These are phyloP conservation scores for Kondoa malvinella DNA, from an alignment of 768 basidiomycete species.

Conservation along the genomic window DNA sequence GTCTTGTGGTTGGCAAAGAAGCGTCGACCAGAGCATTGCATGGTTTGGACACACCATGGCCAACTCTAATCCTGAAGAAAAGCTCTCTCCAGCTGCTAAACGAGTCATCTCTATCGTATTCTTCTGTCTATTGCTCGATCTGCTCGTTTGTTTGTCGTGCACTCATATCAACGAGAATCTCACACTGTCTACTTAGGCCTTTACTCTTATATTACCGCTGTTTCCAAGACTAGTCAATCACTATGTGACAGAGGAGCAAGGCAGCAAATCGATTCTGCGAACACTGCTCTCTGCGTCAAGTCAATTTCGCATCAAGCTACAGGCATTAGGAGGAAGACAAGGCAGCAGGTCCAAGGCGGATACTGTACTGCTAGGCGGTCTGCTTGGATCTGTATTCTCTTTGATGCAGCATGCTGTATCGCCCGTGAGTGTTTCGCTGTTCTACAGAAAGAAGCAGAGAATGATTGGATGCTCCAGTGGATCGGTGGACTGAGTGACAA, in stretches of 20 bases:
- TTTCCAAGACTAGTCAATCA: conserved; percentile 87
- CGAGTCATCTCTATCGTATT: not conserved
- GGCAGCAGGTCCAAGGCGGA: conserved; percentile 46
- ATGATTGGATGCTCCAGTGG: conserved; percentile 55
- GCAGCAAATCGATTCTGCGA: not conserved
- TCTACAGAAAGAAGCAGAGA: no score
- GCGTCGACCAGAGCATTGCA: no score
- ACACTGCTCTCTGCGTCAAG: not conserved
- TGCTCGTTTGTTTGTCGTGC: no score
- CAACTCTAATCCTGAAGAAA: not conserved
- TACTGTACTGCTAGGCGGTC: conserved; percentile 77
- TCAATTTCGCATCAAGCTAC: conserved; percentile 3
- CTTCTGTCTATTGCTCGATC: not conserved
- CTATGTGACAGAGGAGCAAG: conserved; percentile 25
- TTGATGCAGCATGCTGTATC: conserved; percentile 69
- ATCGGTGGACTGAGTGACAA: conserved; percentile 74
- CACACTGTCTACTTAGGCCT: no score
- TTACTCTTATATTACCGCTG: conserved; percentile 71
- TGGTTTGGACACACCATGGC: not conserved
- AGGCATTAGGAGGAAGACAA: not conserved
- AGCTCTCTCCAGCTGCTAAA: not conserved
- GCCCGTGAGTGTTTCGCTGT: no score
- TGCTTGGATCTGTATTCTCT: conserved; percentile 90
- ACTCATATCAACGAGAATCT: no score
- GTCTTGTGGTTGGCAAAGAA: no score